Evolutionary conservation across 2,329 filamentous ascomycete genomes (phyloP).

Genomic region (Hirsutella rhossiliensis): DNA sequence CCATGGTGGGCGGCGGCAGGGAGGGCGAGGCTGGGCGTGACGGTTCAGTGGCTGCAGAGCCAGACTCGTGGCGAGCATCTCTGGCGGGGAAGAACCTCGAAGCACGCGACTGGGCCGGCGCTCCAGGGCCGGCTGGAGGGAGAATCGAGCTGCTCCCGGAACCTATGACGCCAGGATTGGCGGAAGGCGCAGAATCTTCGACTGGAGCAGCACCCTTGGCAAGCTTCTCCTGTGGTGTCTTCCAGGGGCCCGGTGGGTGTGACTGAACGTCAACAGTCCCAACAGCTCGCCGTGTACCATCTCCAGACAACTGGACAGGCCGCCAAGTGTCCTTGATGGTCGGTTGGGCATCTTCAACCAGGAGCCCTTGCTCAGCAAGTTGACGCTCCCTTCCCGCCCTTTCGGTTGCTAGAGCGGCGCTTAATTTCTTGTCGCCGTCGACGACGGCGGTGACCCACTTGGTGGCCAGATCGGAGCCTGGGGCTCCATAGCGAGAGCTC

Average conservation of each 20-base stretch:
- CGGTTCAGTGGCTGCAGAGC: slow-evolving; percentile 22
- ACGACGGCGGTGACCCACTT: slow-evolving; percentile 30
- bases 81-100: slow-evolving; percentile 52
- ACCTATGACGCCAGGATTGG: slow-evolving; percentile 17
- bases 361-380: slow-evolving; percentile 30
- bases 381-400: slow-evolving; percentile 30
- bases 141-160: slow-evolving; percentile 13
- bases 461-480: slow-evolving; percentile 21
- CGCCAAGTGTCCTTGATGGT: slow-evolving; percentile 44
- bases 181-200: slow-evolving; percentile 11
- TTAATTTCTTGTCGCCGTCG: slow-evolving; percentile 34
- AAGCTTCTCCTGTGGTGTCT: slow-evolving; percentile 15
- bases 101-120: slow-evolving; percentile 33
- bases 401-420: slow-evolving; percentile 24
- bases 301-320: slow-evolving; percentile 24
- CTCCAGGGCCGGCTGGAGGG: slow-evolving; percentile 14
- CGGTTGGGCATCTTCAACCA: slow-evolving; percentile 31
- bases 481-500: slow-evolving; percentile 13
- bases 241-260: slow-evolving; percentile 17
- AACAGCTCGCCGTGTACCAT: slow-evolving; percentile 19
- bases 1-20: slow-evolving; percentile 59
- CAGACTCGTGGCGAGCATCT: slow-evolving; percentile 32
- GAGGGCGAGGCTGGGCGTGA: slow-evolving; percentile 45
- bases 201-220: slow-evolving; percentile 4
- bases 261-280: slow-evolving; percentile 14